Base-by-base conservation (phyloP, 495 filamentous ascomycete genomes). In the Penicillium soppii region DNA sequence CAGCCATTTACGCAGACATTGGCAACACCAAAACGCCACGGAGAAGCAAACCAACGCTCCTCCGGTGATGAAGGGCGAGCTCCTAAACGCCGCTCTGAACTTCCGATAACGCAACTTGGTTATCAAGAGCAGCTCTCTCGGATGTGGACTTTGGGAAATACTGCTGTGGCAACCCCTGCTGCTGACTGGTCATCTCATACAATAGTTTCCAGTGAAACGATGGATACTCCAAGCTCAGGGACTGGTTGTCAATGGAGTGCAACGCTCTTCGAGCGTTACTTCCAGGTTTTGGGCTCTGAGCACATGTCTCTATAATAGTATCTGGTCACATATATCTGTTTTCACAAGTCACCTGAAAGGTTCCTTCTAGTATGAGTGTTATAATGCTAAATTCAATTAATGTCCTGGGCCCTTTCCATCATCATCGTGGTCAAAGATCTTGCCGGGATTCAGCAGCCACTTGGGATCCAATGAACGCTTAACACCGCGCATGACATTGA, bases 381-480 rank as follows among this genome's bases (percentile, higher is more conserved):
- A 26, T 9, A 17, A 26, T 25, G 23, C 6, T 35, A 36, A 37
- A 26, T 37, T 16, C 13, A 25, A 23, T 41, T 26, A 49, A 41
- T 49, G 47, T 13, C 47, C 47, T 6, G 47, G 47, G 0, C 47
- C 47, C 19, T 36, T 25, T 9, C 19, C 21, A 10, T 49, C 46
- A 3, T 29, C 47, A 9, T 39, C 36, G 19, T 49, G 27, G 29
- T 94, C 89, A 60, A 94, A 88, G 35, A 96, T 92, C 71, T 96
- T 95, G 4, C 89, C 91, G 2, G 91, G 91, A 54, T 96, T 96
- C 82, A 96, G 79, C 37, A 96, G 82, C 89, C 91, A 95, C 36
- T 85, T 64, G 1, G 92, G 92, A 75, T 97, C 92, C 43, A 97
- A 71, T n/a, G 89, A 82, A 1, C 70, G 62, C 72, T 96, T 96